These are phyloP conservation scores for Cyanidioschyzon merolae DNA, from an alignment of 23 red algal genomes.

Conservation along the genomic window DNA sequence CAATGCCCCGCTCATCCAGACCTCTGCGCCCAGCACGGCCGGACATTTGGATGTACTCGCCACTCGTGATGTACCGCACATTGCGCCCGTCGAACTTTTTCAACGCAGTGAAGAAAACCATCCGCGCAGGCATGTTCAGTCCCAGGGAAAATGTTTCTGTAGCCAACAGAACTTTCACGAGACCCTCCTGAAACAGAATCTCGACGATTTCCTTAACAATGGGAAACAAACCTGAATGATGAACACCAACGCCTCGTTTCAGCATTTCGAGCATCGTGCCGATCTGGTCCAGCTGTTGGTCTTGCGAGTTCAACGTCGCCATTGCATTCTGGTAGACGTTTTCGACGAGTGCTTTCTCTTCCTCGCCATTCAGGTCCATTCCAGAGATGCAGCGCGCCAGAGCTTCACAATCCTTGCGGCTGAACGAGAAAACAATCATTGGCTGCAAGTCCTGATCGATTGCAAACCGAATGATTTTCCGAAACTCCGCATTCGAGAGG, in stretches of 20 bases:
- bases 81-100: constrained; percentile 83
- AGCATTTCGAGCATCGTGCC: constrained; percentile 54
- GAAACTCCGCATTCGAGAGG: constrained; percentile 32
- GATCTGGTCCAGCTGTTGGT: constrained; percentile 80
- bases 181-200: constrained; percentile 88
- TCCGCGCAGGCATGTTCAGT: constrained; percentile 92
- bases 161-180: constrained; percentile 89
- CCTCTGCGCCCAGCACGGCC: constrained; percentile 88
- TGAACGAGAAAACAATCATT: constrained; percentile 58
- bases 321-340: constrained; percentile 71
- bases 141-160: constrained; percentile 99
- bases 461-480: constrained; percentile 54
- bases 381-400: constrained; percentile 60
- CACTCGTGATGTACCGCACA: constrained; percentile 43
- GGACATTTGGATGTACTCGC: constrained; percentile 97
- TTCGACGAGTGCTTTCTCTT: constrained; percentile 56
- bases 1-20: constrained; percentile 51
- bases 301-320: constrained; percentile 42
- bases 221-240: constrained; percentile 95
- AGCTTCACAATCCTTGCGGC: constrained; percentile 67
- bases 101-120: constrained; percentile 67
- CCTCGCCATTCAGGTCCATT: constrained; percentile 66
- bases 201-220: constrained; percentile 93
- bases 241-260: constrained; percentile 76
- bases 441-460: constrained; percentile 57